phyloP scores from a whole-genome alignment of 805 yeast genomes.

The Pichia paraexigua region DNA sequence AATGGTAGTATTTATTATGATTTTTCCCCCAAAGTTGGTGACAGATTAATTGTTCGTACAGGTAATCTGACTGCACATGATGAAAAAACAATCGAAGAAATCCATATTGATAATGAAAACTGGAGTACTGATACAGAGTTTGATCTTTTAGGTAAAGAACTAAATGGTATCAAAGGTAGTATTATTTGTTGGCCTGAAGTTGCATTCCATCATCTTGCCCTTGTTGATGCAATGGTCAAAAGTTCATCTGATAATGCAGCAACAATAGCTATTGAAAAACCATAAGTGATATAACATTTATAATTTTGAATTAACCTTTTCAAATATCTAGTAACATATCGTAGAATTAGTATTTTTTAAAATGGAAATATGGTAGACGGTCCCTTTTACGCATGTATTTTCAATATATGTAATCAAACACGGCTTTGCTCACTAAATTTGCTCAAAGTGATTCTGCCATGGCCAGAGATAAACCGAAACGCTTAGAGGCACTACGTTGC shows the following conservation, averaged over 20 bases:
- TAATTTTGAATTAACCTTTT: background rate
- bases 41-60: conserved; percentile 31
- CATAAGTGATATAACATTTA: background rate
- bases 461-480: too few relatives aligned
- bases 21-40: conserved; percentile 43
- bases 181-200: conserved; percentile 49
- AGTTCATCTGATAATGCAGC: conserved; percentile 46
- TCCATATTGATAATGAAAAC: conserved; percentile 37
- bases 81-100: conserved; percentile 26
- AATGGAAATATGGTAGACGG: too few relatives aligned
- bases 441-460: too few relatives aligned
- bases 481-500: too few relatives aligned
- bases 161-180: conserved; percentile 18
- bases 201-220: conserved; percentile 89
- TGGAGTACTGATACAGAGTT: conserved; percentile 38
- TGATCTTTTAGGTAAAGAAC: conserved; percentile 35
- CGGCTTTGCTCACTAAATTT: too few relatives aligned
- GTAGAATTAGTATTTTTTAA: too few relatives aligned
- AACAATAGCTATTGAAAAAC: conserved; percentile 24
- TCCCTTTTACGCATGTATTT: too few relatives aligned
- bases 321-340: too few relatives aligned
- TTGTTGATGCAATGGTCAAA: conserved; percentile 77
- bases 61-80: conserved; percentile 55
- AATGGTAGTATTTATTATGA: conserved; percentile 69
- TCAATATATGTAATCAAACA: too few relatives aligned